These are phyloP conservation scores for Xylaria acuta DNA, from an alignment of 495 filamentous ascomycete genomes.

Conservation along the genomic window DNA sequence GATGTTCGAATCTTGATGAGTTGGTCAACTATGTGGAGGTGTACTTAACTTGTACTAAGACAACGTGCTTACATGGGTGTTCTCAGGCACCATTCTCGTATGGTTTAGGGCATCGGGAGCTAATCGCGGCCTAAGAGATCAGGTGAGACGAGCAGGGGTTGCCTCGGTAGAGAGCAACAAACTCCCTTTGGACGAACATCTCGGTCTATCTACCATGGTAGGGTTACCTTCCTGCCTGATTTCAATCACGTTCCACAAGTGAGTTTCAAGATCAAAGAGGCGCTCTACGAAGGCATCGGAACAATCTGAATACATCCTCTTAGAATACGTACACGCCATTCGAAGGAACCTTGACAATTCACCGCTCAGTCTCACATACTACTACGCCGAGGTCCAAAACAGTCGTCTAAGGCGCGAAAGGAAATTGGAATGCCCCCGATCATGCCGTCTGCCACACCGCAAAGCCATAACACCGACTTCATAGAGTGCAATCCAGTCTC, in stretches of 20 bases:
- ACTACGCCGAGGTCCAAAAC: background rate
- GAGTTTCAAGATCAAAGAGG: background rate
- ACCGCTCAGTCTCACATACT: background rate
- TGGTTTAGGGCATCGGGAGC: slow-evolving; percentile 10
- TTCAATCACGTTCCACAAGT: background rate
- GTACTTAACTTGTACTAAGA: background rate
- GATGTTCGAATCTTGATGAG: slow-evolving; percentile 17
- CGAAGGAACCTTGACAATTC: slow-evolving; percentile 5
- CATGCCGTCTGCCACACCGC: background rate
- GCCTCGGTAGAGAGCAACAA: background rate
- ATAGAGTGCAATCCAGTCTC: background rate
- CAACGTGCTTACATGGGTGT: slow-evolving; percentile 7
- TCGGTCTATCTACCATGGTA: background rate
- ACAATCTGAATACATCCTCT: slow-evolving; percentile 6
- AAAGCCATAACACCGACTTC: background rate
- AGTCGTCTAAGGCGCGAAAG: background rate
- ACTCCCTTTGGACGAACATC: slow-evolving; percentile 1
- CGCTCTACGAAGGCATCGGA: background rate
- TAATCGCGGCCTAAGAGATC: slow-evolving; percentile 21
- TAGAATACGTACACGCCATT: background rate
- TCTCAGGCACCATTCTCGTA: slow-evolving; percentile 1
- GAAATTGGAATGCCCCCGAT: background rate
- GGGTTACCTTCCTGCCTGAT: background rate
- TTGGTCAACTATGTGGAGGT: slow-evolving; percentile 9
- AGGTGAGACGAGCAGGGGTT: slow-evolving; percentile 18